A percentile compares a stretch with the other conserved stretches of the same genome.
Evolutionary conservation across 2,329 filamentous ascomycete genomes (phyloP).

Genomic region (Leptodontidium sp.): DNA sequence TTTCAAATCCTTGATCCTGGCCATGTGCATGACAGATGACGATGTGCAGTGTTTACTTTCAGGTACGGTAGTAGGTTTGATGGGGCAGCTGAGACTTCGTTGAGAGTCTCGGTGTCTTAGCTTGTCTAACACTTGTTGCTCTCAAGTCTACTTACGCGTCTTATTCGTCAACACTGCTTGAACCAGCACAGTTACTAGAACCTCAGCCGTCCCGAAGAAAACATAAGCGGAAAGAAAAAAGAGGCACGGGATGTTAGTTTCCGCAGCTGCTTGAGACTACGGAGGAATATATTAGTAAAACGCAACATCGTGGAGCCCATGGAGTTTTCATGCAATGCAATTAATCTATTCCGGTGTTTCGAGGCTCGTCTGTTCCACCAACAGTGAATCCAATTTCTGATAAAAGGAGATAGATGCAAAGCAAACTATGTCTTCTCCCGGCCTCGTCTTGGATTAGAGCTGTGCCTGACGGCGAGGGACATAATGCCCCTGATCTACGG

Average conservation of each 20-base stretch:
- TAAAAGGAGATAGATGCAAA: neutral
- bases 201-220: neutral
- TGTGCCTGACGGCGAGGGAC: conserved; percentile 5
- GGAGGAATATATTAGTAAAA: neutral
- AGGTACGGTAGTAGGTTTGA: conserved; percentile 6
- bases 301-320: neutral
- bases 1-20: conserved; percentile 30
- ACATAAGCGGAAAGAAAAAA: neutral
- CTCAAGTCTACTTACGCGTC: neutral
- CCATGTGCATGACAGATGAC: conserved; percentile 20
- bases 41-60: conserved; percentile 14
- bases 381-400: conserved; percentile 5
- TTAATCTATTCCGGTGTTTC: conserved; percentile 11
- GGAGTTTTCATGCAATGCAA: conserved; percentile 15
- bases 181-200: conserved; percentile 2
- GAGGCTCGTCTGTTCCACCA: conserved; percentile 3
- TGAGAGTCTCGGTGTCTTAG: neutral
- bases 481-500: conserved; percentile 16
- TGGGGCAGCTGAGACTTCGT: neutral
- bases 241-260: neutral
- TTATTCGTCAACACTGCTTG: neutral
- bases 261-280: conserved; percentile 2
- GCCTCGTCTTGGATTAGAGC: neutral
- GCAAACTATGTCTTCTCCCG: conserved; percentile 21
- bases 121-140: neutral